A percentile compares a stretch with the other conserved stretches of the same genome.
phyloP scores from a whole-genome alignment of 371 early-diverging fungal genomes.

The Sporodiniella umbellata region DNA sequence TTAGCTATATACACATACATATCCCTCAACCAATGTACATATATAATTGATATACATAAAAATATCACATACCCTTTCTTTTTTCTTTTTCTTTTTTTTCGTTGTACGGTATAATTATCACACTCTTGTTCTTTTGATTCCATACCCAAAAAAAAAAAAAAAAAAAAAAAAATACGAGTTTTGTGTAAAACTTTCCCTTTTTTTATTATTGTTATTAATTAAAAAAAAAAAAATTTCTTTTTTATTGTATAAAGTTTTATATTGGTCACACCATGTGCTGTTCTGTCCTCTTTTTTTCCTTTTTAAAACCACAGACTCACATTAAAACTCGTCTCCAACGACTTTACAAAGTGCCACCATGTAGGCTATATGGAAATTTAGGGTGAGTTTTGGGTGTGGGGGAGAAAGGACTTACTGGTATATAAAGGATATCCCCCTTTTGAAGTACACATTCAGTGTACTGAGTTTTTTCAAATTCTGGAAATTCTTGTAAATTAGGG shows the following conservation, averaged over 20 bases:
- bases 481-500: constrained; percentile 51
- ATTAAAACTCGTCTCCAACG: constrained; percentile 75
- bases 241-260: too few species aligned
- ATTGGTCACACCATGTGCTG: not conserved
- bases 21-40: too few species aligned
- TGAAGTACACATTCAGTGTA: constrained; percentile 69
- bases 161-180: too few species aligned
- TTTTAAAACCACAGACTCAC: constrained; percentile 85
- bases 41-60: too few species aligned
- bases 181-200: too few species aligned
- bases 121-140: too few species aligned
- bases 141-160: too few species aligned
- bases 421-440: constrained; percentile 86
- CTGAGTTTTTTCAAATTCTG: constrained; percentile 52
- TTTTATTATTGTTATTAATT: too few species aligned
- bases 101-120: too few species aligned
- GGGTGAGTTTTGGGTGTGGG: not conserved
- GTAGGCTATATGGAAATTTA: constrained; percentile 40
- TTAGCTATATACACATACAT: too few species aligned
- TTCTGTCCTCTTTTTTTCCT: not conserved
- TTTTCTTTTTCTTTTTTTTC: not conserved
- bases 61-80: too few species aligned
- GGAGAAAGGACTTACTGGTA: constrained; percentile 69
- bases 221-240: too few species aligned
- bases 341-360: constrained; percentile 93